Conservation (phyloP, 2,329 filamentous ascomycete species). For the Elsinoe ampelina region DNA sequence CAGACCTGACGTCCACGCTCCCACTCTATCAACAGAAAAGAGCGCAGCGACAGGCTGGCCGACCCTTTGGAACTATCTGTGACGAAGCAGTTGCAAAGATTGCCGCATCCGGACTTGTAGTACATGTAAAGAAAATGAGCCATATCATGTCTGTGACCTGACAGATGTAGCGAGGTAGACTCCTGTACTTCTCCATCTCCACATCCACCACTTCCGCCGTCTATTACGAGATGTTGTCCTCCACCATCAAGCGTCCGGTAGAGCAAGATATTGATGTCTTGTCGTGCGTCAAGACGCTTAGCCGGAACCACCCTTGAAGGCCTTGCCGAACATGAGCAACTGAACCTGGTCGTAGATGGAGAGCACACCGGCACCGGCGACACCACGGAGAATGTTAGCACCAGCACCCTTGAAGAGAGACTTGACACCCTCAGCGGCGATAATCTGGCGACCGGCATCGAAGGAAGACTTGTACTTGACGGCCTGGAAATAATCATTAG, state of each 20-base stretch:
- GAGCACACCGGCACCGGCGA: conserved; percentile 99
- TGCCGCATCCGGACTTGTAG: conserved; percentile 14
- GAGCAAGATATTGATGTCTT: not conserved
- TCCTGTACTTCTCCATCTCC: conserved; percentile 3
- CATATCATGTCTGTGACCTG: not conserved
- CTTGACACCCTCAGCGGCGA: conserved; percentile 94
- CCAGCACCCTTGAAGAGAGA: conserved; percentile 99
- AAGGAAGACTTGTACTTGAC: conserved; percentile 99
- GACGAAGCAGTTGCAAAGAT: conserved; percentile 13
- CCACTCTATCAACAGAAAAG: conserved; percentile 8
- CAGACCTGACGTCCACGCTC: conserved; percentile 10
- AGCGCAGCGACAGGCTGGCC: conserved; percentile 13
- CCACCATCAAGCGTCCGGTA: conserved; percentile 12
- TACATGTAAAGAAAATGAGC: conserved; percentile 12
- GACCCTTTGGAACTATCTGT: conserved; percentile 9
- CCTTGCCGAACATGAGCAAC: conserved; percentile 99
- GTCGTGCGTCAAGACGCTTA: conserved; percentile 20
- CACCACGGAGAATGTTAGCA: conserved; percentile 99
- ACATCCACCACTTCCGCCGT: not conserved
- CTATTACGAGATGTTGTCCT: not conserved
- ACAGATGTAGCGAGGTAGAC: conserved; percentile 1
- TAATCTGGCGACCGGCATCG: conserved; percentile 91
- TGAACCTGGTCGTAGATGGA: conserved; percentile 99
- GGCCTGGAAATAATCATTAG: conserved; percentile 55
- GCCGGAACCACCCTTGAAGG: conserved; percentile 64